phyloP scores from a whole-genome alignment of 768 basidiomycete genomes.

The Porpolomopsis calyptriformis region DNA sequence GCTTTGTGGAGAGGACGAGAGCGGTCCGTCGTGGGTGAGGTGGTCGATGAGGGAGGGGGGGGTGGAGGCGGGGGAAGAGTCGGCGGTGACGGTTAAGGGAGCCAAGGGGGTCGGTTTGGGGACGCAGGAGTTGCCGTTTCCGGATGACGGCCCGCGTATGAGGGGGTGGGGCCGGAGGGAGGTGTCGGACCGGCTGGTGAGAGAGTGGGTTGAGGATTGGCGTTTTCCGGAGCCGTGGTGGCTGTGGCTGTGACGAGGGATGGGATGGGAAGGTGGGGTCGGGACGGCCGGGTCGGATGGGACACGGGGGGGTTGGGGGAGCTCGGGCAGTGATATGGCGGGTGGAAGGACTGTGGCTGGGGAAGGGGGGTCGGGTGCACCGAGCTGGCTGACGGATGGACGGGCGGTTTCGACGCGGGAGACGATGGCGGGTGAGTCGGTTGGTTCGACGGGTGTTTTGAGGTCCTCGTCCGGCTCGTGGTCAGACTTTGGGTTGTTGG shows the following conservation, averaged over 20 bases:
- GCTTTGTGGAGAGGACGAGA: constrained; percentile 28
- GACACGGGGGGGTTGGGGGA: constrained; percentile 2
- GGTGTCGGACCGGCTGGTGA: constrained; percentile 23
- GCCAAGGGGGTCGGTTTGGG: constrained; percentile 43
- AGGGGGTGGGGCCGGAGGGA: constrained; percentile 62
- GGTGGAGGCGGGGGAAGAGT: constrained; percentile 29
- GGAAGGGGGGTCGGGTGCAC: background rate
- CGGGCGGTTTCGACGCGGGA: constrained; percentile 29
- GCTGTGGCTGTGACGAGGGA: constrained; percentile 22
- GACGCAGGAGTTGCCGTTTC: constrained; percentile 34
- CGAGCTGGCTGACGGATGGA: constrained; percentile 10
- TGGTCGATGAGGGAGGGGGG: constrained; percentile 7
- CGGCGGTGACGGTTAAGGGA: constrained; percentile 51
- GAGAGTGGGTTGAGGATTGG: constrained; percentile 55
- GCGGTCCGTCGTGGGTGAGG: constrained; percentile 13
- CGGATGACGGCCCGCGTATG: constrained; percentile 63
- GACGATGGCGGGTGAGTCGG: constrained; percentile 6
- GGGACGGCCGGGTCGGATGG: constrained; percentile 1
- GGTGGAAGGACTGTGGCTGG: background rate
- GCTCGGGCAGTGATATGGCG: background rate
- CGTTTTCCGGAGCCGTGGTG: constrained; percentile 40
- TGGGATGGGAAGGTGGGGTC: constrained; percentile 5
- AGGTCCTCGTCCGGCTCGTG: constrained; percentile 22
- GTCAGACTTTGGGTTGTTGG: constrained; percentile 41
- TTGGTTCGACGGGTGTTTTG: constrained; percentile 6